These are phyloP conservation scores for Aspergillus oerlinghausenensis DNA, from an alignment of 2,329 filamentous ascomycete genomes.

Conservation along the genomic window DNA sequence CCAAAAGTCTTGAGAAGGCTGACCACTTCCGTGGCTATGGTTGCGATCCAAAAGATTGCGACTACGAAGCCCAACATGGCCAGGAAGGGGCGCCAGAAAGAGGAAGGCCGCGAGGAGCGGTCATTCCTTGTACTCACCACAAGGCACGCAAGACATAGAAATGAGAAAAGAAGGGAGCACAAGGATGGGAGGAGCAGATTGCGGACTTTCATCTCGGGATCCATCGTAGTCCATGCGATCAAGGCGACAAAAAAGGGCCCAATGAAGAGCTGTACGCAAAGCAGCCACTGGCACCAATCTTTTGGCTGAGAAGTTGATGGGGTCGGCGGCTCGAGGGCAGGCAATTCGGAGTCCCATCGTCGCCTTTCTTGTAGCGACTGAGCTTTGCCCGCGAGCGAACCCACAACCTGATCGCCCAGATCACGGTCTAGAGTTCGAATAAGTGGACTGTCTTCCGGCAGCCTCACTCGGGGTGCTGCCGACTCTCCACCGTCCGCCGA, in stretches of 20 bases:
- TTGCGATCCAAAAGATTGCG: slow-evolving; percentile 92
- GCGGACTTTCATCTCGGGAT: slow-evolving; percentile 49
- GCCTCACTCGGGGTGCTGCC: slow-evolving; percentile 23
- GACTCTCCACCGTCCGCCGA: slow-evolving; percentile 15
- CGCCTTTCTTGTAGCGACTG: slow-evolving; percentile 9
- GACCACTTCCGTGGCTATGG: slow-evolving; percentile 92
- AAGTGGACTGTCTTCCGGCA: slow-evolving; percentile 36
- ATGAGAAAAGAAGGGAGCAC: slow-evolving; percentile 64
- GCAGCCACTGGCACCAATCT: slow-evolving; percentile 88
- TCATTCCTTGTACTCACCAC: slow-evolving; percentile 57
- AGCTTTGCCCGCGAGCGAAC: slow-evolving; percentile 14
- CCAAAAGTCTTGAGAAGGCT: slow-evolving; percentile 90
- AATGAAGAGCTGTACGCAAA: slow-evolving; percentile 77
- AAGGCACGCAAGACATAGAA: slow-evolving; percentile 62
- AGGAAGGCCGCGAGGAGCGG: slow-evolving; percentile 53
- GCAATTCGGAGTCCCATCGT: slow-evolving; percentile 39
- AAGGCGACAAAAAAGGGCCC: slow-evolving; percentile 78
- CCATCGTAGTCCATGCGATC: slow-evolving; percentile 60
- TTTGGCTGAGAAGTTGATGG: slow-evolving; percentile 32
- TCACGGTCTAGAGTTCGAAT: slow-evolving; percentile 19
- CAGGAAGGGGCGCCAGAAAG: slow-evolving; percentile 71
- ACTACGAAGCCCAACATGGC: slow-evolving; percentile 90
- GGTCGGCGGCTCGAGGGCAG: slow-evolving; percentile 22
- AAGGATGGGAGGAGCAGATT: slow-evolving; percentile 56
- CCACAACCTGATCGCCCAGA: slow-evolving; percentile 4